Evolutionary conservation across 257 asterid genomes (phyloP).

Genomic region (Plectranthus barbatus): DNA sequence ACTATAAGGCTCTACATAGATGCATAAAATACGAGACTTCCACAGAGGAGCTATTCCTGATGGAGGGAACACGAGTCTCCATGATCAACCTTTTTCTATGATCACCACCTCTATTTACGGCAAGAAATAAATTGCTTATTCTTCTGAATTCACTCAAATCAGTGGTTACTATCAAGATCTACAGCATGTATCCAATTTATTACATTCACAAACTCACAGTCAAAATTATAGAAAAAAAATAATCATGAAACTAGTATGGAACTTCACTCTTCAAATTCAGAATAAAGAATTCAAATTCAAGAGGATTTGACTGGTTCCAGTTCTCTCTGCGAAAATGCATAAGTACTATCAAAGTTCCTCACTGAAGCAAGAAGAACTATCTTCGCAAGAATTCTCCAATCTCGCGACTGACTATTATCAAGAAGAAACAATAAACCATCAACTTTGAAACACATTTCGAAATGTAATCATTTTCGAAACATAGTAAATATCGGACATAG

Average conservation of each 20-base stretch:
- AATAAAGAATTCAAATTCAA: neutral
- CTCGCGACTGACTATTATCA: neutral
- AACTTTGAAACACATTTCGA: neutral
- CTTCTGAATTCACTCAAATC: neutral
- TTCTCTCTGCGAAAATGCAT: neutral
- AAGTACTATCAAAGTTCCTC: neutral
- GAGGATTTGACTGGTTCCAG: neutral
- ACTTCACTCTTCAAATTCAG: neutral
- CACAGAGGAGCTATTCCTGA: neutral
- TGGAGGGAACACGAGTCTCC: neutral
- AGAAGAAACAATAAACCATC: neutral
- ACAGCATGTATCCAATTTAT: neutral
- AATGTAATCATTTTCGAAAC: no score
- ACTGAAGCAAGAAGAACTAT: neutral
- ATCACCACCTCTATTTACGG: constrained; percentile 1
- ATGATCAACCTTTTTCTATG: neutral
- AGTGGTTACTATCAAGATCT: neutral
- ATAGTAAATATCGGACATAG: no score
- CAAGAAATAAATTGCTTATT: neutral
- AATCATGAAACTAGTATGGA: neutral
- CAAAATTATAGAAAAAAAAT: neutral
- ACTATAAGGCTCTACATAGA: neutral
- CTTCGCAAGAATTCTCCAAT: neutral
- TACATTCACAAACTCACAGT: neutral
- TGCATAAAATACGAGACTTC: neutral